These are phyloP conservation scores for Dipodascus albidus DNA, from an alignment of 805 yeast genomes.

Conservation along the genomic window DNA sequence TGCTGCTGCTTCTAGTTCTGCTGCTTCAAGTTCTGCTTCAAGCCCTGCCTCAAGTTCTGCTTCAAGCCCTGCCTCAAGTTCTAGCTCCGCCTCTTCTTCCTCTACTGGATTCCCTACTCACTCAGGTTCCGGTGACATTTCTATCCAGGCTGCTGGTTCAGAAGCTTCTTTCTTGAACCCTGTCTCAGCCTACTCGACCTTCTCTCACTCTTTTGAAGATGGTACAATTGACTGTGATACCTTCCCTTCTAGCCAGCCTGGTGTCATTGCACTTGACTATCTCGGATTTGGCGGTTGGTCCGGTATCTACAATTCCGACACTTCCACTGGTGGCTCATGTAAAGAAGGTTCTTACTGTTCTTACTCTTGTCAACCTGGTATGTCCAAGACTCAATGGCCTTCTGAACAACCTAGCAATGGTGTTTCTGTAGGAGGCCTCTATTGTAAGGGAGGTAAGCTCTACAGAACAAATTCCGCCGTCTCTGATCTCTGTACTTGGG, in stretches of 20 bases:
- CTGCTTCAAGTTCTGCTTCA: slow-evolving; percentile 10
- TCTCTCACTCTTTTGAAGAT: slow-evolving; percentile 48
- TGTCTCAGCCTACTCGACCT: slow-evolving; percentile 22
- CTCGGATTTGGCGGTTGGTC: slow-evolving; percentile 77
- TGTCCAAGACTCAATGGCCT: slow-evolving; percentile 99
- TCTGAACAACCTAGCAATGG: slow-evolving; percentile 76
- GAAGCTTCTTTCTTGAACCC: slow-evolving; percentile 17
- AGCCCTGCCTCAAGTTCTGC: slow-evolving; percentile 7
- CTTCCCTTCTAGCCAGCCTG: slow-evolving; percentile 66
- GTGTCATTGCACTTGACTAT: slow-evolving; percentile 66
- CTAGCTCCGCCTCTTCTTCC: slow-evolving; percentile 16
- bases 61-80: slow-evolving; percentile 9
- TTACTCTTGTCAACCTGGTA: slow-evolving; percentile 96
- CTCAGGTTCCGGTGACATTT: slow-evolving; percentile 20
- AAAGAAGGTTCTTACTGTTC: slow-evolving; percentile 90
- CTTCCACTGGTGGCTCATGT: slow-evolving; percentile 54
- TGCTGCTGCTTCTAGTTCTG: slow-evolving; percentile 9
- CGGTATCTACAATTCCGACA: slow-evolving; percentile 48
- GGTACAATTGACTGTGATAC: slow-evolving; percentile 55
- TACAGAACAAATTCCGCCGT: slow-evolving; percentile 65
- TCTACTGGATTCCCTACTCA: slow-evolving; percentile 23
- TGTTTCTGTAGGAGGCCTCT: slow-evolving; percentile 87
- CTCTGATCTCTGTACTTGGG: slow-evolving; percentile 80
- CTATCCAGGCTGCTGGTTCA: slow-evolving; percentile 15
- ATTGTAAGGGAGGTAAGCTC: slow-evolving; percentile 73